Evolutionary conservation across 352 stramenopile genomes (phyloP).

Genomic region (Phytophthora ramorum): DNA sequence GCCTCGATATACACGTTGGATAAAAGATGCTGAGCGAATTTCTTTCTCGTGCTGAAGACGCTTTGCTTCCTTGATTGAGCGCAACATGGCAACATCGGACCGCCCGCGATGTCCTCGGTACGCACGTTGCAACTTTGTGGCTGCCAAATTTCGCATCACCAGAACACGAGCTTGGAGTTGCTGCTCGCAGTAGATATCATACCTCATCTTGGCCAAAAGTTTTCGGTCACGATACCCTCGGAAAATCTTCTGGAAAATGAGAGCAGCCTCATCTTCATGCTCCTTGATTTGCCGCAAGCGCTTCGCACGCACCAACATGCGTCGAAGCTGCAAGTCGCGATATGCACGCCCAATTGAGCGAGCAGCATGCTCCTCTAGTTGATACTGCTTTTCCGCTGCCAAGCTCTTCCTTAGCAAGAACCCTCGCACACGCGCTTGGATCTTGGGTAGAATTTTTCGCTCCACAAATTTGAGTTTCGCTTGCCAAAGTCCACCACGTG

Average conservation of each 20-base stretch:
- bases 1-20: conserved; percentile 83
- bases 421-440: conserved; percentile 84
- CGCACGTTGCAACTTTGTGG: conserved; percentile 75
- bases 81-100: conserved; percentile 52
- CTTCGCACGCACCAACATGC: conserved; percentile 54
- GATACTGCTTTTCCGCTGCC: conserved; percentile 32
- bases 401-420: conserved; percentile 69
- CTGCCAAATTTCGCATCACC: conserved; percentile 64
- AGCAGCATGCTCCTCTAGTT: conserved; percentile 44
- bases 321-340: conserved; percentile 58
- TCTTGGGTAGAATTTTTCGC: conserved; percentile 65
- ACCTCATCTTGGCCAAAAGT: conserved; percentile 47
- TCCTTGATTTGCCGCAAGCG: conserved; percentile 61
- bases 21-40: conserved; percentile 45
- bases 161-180: conserved; percentile 62
- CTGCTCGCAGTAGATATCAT: conserved; percentile 49
- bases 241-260: conserved; percentile 82
- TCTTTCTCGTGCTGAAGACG: conserved; percentile 55
- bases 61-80: conserved; percentile 54
- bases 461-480: conserved; percentile 78
- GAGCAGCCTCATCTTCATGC: conserved; percentile 63
- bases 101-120: conserved; percentile 73
- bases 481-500: conserved; percentile 73
- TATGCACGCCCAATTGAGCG: conserved; percentile 55
- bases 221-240: conserved; percentile 66